phyloP scores from a whole-genome alignment of 352 stramenopile genomes.

The Phytophthora uliginosa region DNA sequence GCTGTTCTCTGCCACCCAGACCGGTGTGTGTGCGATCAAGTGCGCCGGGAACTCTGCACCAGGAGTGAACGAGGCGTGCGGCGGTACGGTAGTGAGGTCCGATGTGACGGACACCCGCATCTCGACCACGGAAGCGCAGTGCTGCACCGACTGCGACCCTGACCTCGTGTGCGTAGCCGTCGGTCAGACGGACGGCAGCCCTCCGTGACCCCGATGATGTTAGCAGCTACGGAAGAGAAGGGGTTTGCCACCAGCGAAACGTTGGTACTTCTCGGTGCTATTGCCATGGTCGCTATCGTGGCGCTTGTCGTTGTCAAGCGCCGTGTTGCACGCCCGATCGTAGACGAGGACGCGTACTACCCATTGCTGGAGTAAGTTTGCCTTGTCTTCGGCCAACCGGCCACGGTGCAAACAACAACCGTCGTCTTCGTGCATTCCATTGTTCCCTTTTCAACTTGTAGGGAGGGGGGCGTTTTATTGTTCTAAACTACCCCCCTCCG shows the following conservation, averaged over 20 bases:
- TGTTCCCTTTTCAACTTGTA: neutral
- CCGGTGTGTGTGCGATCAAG: slow-evolving; percentile 32
- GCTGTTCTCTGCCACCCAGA: slow-evolving; percentile 34
- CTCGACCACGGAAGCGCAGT: slow-evolving; percentile 49
- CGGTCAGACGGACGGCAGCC: neutral
- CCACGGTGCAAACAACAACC: neutral
- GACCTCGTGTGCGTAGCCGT: neutral
- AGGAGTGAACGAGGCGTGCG: slow-evolving; percentile 51
- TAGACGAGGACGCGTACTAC: slow-evolving; percentile 62
- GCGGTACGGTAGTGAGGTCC: slow-evolving; percentile 41
- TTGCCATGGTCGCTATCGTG: slow-evolving; percentile 60
- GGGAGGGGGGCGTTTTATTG: no score
- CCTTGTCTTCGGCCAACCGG: neutral
- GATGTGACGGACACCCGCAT: slow-evolving; percentile 22
- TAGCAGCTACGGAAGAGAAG: slow-evolving; percentile 10
- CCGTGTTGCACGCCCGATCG: neutral
- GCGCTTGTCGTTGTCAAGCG: slow-evolving; percentile 61
- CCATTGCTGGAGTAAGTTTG: slow-evolving; percentile 57
- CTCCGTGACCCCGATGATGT: neutral
- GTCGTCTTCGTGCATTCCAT: neutral
- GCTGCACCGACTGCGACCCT: slow-evolving; percentile 21
- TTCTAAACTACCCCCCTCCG: no score
- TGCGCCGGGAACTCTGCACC: slow-evolving; percentile 31
- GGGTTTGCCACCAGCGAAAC: slow-evolving; percentile 29
- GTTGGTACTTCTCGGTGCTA: slow-evolving; percentile 50